Evolutionary conservation across 164 flowering plant species (phyloP).

Genomic region (Taxillus chinensis): DNA sequence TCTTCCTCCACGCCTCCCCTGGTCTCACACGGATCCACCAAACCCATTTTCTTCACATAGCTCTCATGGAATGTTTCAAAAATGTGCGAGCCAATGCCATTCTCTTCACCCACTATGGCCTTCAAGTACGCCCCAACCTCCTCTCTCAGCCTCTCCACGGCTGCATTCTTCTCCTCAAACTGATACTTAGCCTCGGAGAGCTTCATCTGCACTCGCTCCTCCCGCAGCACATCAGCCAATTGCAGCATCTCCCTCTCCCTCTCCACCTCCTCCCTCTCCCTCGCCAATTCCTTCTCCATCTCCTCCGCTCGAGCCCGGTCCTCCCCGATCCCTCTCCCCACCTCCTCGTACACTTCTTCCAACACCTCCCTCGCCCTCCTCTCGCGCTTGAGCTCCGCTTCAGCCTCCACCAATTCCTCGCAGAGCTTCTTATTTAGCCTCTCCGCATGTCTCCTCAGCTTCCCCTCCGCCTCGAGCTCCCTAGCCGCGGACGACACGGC

Average conservation of each 20-base stretch:
- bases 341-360: slow-evolving; percentile 10
- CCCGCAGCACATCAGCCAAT: background rate
- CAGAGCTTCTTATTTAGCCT: slow-evolving; percentile 55
- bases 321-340: background rate
- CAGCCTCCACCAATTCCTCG: slow-evolving; percentile 34
- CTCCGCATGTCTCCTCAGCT: slow-evolving; percentile 43
- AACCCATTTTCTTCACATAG: slow-evolving; percentile 17
- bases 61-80: slow-evolving; percentile 20
- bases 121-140: slow-evolving; percentile 9
- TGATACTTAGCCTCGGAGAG: background rate
- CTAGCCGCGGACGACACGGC: slow-evolving; percentile 26
- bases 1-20: slow-evolving; percentile 8
- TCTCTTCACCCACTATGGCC: slow-evolving; percentile 14
- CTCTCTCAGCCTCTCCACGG: background rate
- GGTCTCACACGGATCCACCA: slow-evolving; percentile 2
- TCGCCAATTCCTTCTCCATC: background rate
- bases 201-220: background rate
- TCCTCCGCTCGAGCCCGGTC: background rate
- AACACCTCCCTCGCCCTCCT: slow-evolving; percentile 41
- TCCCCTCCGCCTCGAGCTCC: slow-evolving; percentile 49
- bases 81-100: slow-evolving; percentile 15
- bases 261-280: background rate
- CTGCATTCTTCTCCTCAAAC: slow-evolving; percentile 3
- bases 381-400: slow-evolving; percentile 37
- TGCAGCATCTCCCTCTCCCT: slow-evolving; percentile 1